Evolutionary conservation across 768 basidiomycete species (phyloP).

Genomic region (Lactarius psammicola): DNA sequence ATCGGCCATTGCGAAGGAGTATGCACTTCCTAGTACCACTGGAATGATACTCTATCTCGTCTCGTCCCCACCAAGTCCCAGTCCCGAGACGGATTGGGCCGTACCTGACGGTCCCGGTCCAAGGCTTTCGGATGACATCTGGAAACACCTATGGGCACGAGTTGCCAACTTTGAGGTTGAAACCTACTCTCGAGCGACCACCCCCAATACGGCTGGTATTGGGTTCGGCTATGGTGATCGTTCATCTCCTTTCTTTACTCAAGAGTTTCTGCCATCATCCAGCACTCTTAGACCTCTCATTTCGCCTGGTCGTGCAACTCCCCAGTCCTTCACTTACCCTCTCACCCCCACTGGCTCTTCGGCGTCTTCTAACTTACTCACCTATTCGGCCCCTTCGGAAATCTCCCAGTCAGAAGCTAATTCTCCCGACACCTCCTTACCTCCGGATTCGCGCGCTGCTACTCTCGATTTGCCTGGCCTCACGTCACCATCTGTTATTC

Average conservation of each 20-base stretch:
- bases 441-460: conserved; percentile 41
- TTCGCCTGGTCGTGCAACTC: conserved; percentile 34
- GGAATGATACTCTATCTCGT: conserved; percentile 85
- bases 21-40: conserved; percentile 81
- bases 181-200: conserved; percentile 37
- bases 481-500: conserved; percentile 61
- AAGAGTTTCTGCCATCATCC: conserved; percentile 30
- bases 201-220: conserved; percentile 47
- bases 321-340: conserved; percentile 37
- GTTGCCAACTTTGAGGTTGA: conserved; percentile 61
- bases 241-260: conserved; percentile 21
- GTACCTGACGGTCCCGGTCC: conserved; percentile 62
- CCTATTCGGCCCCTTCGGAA: conserved; percentile 33
- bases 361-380: conserved; percentile 48
- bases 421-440: conserved; percentile 34
- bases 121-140: conserved; percentile 80
- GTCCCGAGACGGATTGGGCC: conserved; percentile 25
- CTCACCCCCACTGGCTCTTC: conserved; percentile 46
- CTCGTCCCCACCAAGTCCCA: conserved; percentile 35
- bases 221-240: conserved; percentile 31
- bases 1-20: conserved; percentile 87
- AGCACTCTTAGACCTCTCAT: conserved; percentile 46
- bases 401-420: conserved; percentile 30
- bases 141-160: conserved; percentile 82
- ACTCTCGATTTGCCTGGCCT: conserved; percentile 68